These are phyloP conservation scores for Debaryomyces nepalensis DNA, from an alignment of 1,139 yeast genomes.

Conservation along the genomic window DNA sequence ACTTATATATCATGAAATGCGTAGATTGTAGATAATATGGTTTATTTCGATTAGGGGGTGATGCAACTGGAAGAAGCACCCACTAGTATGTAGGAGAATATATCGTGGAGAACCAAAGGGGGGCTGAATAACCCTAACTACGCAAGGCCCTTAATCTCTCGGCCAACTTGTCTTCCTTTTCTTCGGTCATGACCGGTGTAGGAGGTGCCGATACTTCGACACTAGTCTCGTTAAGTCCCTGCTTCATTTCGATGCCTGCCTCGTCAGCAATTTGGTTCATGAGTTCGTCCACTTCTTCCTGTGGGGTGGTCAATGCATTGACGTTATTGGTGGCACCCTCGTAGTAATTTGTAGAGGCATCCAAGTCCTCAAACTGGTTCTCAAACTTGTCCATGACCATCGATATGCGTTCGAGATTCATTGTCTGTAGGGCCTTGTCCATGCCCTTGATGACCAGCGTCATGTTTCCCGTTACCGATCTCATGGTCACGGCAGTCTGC, in stretches of 20 bases:
- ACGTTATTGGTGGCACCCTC: constrained; percentile 89
- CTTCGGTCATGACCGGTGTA: constrained; percentile 55
- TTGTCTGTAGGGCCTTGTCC: constrained; percentile 94
- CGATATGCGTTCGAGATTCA: constrained; percentile 92
- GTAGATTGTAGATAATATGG: constrained; percentile 1
- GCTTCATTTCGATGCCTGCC: constrained; percentile 93
- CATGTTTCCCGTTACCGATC: constrained; percentile 93
- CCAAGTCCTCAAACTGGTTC: constrained; percentile 92
- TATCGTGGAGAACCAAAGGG: background rate
- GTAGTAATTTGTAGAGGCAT: constrained; percentile 90
- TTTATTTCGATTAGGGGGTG: background rate
- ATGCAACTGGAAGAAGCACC: background rate
- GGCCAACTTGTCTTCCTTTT: constrained; percentile 84
- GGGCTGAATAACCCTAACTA: constrained; percentile 18
- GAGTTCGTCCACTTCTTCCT: constrained; percentile 91
- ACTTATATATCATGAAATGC: background rate
- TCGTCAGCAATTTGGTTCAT: constrained; percentile 97
- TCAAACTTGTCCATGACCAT: constrained; percentile 98
- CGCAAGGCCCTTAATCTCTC: constrained; percentile 84
- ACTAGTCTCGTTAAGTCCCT: constrained; percentile 65
- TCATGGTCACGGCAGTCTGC: constrained; percentile 97
- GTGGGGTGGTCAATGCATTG: constrained; percentile 88
- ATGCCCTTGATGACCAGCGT: constrained; percentile 89
- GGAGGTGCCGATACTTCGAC: constrained; percentile 50
- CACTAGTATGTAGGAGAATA: background rate